Evolutionary conservation across 2,329 filamentous ascomycete genomes (phyloP).

Genomic region (Ceratocystis albifundus): DNA sequence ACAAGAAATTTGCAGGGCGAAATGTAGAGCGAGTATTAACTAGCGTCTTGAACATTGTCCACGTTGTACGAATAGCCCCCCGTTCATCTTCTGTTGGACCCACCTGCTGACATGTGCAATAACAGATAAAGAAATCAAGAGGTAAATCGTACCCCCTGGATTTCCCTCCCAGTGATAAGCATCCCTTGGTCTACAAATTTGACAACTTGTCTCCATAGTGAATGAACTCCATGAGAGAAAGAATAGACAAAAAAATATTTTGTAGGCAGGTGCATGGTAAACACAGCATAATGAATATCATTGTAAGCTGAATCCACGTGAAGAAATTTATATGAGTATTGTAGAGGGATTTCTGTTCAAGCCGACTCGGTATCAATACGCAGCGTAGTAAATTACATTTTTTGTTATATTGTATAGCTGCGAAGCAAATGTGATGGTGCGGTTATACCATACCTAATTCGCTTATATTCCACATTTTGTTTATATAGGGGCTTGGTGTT

Average conservation of each 20-base stretch:
- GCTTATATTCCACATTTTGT: background rate
- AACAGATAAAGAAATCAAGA: background rate
- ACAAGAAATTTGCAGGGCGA: background rate
- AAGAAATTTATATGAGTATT: too few species aligned
- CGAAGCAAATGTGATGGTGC: background rate
- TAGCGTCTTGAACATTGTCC: slow-evolving; percentile 5
- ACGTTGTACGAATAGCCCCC: slow-evolving; percentile 1
- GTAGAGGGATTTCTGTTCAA: too few species aligned
- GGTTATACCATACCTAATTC: background rate
- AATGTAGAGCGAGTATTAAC: background rate
- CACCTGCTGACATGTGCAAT: background rate
- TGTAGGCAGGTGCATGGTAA: too few species aligned
- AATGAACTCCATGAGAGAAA: background rate
- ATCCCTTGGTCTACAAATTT: background rate
- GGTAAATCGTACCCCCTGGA: slow-evolving; percentile 15
- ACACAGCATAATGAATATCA: too few species aligned
- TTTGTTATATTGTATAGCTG: too few species aligned
- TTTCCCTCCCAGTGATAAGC: background rate
- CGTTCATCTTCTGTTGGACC: slow-evolving; percentile 1
- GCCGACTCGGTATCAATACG: too few species aligned
- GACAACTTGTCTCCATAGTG: background rate
- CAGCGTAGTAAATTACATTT: too few species aligned
- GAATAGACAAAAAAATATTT: background rate
- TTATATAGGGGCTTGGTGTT: too few species aligned
- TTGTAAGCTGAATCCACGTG: too few species aligned